Evolutionary conservation across 176 grass and related monocot genomes (phyloP).

Genomic region (Melocanna baccifera): DNA sequence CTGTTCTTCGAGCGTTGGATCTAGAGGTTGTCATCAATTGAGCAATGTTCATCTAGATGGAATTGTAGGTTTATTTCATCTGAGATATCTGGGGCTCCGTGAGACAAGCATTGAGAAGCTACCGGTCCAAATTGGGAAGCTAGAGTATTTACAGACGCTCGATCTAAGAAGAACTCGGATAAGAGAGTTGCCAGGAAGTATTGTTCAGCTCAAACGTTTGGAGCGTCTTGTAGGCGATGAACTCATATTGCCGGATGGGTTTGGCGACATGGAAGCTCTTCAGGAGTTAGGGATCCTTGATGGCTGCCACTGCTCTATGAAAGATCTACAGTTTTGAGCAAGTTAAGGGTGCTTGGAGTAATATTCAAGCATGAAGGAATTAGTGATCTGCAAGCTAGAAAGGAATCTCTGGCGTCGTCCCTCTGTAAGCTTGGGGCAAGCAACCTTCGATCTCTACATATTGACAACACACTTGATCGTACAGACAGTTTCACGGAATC

Average conservation of each 20-base stretch:
- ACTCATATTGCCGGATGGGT: neutral
- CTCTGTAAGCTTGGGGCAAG: neutral
- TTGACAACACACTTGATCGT: neutral
- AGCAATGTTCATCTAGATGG: neutral
- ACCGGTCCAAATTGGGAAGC: slow-evolving; percentile 2
- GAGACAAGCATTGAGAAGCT: neutral
- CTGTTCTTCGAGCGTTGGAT: neutral
- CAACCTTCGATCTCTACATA: neutral
- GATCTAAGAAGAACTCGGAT: neutral
- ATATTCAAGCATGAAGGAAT: fast-evolving
- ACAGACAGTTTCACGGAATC: neutral
- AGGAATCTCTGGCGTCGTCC: neutral
- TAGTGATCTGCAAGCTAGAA: neutral
- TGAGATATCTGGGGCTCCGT: neutral
- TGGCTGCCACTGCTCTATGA: neutral
- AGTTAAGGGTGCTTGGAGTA: neutral
- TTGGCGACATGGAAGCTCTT: slow-evolving; percentile 1
- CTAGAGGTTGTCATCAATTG: neutral
- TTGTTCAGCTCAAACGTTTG: slow-evolving; percentile 7
- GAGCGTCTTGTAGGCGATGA: neutral
- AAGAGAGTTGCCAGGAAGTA: neutral
- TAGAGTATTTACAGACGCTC: neutral
- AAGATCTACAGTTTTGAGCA: neutral
- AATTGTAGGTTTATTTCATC: slow-evolving; percentile 4
- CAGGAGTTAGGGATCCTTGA: neutral